Evolutionary conservation across 2,329 filamentous ascomycete species (phyloP), one percentile per base, ranked within the genome.

Genomic region (Monilinia polystroma): DNA sequence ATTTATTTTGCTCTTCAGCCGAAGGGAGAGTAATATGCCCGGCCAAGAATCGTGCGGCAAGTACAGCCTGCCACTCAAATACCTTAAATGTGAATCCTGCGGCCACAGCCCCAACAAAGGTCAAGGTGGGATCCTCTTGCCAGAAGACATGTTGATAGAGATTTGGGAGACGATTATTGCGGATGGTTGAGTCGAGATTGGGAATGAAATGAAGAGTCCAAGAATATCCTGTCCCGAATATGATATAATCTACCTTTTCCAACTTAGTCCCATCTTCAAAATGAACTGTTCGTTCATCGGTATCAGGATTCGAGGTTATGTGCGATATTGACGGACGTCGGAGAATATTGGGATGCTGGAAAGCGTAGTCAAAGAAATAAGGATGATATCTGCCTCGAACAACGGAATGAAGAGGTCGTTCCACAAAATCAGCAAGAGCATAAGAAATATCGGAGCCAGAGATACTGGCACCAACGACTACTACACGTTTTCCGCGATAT

Each of bases 31-130:
- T 76, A 0, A 81, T 81, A 1, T 84, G 79, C 0, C 85, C 85
- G 0, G 87, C 82, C 0, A 89, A 79, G 2, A 87, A 75, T 0
- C 87, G 79, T 1, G 87, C 87, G 0, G 83, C 85, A 1, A 85
- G 80, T 0, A 89, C 86, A 8, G 86, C 86, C 72, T 90, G 87
- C 85, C 85, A 89, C 76, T 90, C 87, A 66, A 88, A 89, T 41
- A 89, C 82, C 73, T 87, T 88, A 77, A 90, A 90, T 0, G 87
- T 90, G 38, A 90, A 76, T 0, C 84, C 84, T 0, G 83, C 83
- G 1, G 78, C 78, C 67, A 83, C 84, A 4, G 86, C 86, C 35
- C 85, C 86, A 2, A 88, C 79, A 71, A 88, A 88, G 2, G 83
- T 76, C 12, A 88, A 76, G 0, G 80, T 83, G 0, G 85, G 83